Evolutionary conservation across 139 green algal genomes (phyloP).

Genomic region (Microglena sp.): DNA sequence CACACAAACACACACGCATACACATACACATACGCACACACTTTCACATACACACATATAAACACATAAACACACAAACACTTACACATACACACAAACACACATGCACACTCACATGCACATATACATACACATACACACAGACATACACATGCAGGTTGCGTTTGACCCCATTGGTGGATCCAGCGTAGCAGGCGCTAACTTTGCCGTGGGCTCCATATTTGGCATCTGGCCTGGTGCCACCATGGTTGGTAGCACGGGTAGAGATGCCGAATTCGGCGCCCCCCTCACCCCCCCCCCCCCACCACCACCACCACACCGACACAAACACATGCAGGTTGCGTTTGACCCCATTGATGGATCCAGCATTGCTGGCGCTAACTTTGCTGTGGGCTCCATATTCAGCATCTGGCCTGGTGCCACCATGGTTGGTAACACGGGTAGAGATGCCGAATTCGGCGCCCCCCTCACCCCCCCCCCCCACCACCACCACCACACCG

Average conservation of each 20-base stretch:
- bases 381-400: conserved; percentile 75
- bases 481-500: too few species aligned
- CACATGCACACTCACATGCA: background rate
- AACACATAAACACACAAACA: background rate
- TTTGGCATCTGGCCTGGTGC: conserved; percentile 73
- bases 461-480: too few species aligned
- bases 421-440: too few species aligned
- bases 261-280: too few species aligned
- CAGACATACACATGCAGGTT: conserved; percentile 32
- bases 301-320: too few species aligned
- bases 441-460: too few species aligned
- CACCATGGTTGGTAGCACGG: conserved; percentile 40
- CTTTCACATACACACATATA: background rate
- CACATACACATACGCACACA: background rate
- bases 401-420: conserved; percentile 69
- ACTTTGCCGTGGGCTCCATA: conserved; percentile 75
- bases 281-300: too few species aligned
- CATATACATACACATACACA: background rate
- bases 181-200: conserved; percentile 55
- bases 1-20: background rate
- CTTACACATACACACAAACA: background rate
- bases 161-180: conserved; percentile 81
- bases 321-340: too few species aligned
- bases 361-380: conserved; percentile 58
- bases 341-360: conserved; percentile 81